These are phyloP conservation scores for Camellia granthamiana DNA, from an alignment of 148 eudicot species.

Conservation along the genomic window DNA sequence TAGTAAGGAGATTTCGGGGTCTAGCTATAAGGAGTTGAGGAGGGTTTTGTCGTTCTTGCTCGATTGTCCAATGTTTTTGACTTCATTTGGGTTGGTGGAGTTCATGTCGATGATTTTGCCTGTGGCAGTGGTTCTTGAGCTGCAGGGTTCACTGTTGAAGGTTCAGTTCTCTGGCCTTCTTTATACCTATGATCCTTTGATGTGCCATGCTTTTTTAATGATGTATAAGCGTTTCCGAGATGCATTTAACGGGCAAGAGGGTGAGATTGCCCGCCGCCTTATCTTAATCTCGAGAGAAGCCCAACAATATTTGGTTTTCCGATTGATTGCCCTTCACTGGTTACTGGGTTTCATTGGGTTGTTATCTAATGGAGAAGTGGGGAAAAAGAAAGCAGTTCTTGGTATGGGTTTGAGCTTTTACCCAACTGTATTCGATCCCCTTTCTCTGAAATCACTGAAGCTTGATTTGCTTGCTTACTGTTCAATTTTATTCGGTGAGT, in stretches of 20 bases:
- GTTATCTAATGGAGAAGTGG: constrained; percentile 33
- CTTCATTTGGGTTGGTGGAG: constrained; percentile 70
- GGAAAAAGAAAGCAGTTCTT: constrained; percentile 38
- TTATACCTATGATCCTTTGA: constrained; percentile 70
- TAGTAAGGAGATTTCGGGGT: constrained; percentile 38
- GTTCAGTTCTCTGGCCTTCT: constrained; percentile 87
- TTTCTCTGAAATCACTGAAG: constrained; percentile 79
- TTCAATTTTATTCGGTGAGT: constrained; percentile 37
- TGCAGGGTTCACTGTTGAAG: constrained; percentile 80
- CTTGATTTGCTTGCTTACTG: constrained; percentile 75
- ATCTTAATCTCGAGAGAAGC: constrained; percentile 58
- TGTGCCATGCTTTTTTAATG: constrained; percentile 66
- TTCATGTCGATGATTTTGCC: constrained; percentile 64
- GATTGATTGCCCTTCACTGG: constrained; percentile 87
- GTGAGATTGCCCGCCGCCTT: constrained; percentile 56
- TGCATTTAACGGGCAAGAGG: constrained; percentile 66
- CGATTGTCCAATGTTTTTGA: constrained; percentile 68
- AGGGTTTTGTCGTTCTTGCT: constrained; percentile 77
- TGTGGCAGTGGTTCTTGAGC: constrained; percentile 58
- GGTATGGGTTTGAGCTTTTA: constrained; percentile 50
- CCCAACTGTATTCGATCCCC: constrained; percentile 82
- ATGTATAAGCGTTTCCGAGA: constrained; percentile 52
- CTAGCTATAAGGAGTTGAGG: constrained; percentile 59
- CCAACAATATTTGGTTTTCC: constrained; percentile 64
- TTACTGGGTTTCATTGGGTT: constrained; percentile 52